These are phyloP conservation scores for Pezicula rhizophila DNA, from an alignment of 2,329 filamentous ascomycete genomes.

Conservation along the genomic window DNA sequence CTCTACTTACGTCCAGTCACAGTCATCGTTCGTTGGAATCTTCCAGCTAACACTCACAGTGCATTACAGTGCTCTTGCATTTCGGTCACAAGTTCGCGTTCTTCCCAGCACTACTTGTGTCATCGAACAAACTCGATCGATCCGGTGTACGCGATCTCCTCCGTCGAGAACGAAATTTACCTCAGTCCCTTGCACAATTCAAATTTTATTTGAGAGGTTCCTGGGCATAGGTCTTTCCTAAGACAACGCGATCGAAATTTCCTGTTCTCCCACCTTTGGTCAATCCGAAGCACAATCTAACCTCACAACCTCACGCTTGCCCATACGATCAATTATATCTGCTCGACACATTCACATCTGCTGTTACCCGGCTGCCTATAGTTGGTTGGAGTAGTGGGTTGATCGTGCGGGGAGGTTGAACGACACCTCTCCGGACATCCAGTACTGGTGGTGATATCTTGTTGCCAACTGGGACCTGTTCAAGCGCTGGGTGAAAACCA, in stretches of 20 bases:
- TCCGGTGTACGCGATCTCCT: no score
- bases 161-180: no score
- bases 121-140: constrained; percentile 17
- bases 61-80: constrained; percentile 5
- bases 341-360: neutral
- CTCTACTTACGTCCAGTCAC: constrained; percentile 1
- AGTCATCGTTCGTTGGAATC: constrained; percentile 5
- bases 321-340: neutral
- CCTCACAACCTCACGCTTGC: neutral
- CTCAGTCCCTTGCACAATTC: no score
- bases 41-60: constrained; percentile 15
- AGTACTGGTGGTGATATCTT: constrained; percentile 23
- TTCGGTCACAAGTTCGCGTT: constrained; percentile 12
- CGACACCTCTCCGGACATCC: constrained; percentile 31
- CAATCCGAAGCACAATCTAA: neutral
- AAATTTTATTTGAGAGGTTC: neutral
- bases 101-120: constrained; percentile 18
- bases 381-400: constrained; percentile 16
- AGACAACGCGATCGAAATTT: constrained; percentile 3
- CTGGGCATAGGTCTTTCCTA: constrained; percentile 1
- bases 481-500: constrained; percentile 7
- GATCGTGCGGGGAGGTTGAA: constrained; percentile 30
- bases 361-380: constrained; percentile 3
- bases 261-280: neutral
- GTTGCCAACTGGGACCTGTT: constrained; percentile 12